Conservation (phyloP, 331 rosid genomes). For the Telfairia occidentalis region DNA sequence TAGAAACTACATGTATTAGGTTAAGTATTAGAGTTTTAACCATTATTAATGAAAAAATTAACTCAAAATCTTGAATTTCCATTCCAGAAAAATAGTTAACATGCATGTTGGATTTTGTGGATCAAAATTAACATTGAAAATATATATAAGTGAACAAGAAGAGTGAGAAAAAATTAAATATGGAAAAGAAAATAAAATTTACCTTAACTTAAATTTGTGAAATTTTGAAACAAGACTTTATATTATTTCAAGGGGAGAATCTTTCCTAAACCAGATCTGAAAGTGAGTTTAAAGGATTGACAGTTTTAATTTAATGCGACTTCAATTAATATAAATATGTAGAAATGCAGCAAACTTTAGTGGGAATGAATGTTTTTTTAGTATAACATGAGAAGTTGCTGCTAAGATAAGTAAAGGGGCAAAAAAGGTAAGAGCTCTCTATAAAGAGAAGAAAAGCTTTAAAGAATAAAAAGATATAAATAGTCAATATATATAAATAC, state of each 20-base stretch:
- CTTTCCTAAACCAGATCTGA: background rate
- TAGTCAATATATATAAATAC: background rate
- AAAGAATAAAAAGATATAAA: background rate
- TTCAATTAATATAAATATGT: background rate
- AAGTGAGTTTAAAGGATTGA: background rate
- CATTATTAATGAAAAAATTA: background rate
- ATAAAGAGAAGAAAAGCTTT: constrained; percentile 8
- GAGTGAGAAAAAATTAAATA: background rate
- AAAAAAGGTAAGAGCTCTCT: background rate
- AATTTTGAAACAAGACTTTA: background rate
- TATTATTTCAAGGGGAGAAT: background rate
- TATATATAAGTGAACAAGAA: too few species aligned
- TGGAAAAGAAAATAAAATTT: too few species aligned
- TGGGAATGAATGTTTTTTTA: constrained; percentile 1
- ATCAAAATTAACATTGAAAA: background rate
- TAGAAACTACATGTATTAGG: too few species aligned
- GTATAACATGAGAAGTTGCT: constrained; percentile 4
- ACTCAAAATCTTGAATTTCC: background rate
- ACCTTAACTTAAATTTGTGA: background rate
- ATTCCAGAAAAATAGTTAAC: background rate
- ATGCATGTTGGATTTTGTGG: background rate
- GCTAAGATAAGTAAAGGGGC: constrained; percentile 12
- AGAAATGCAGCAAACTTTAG: background rate
- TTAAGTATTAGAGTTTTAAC: too few species aligned
- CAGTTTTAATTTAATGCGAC: background rate